phyloP scores from a whole-genome alignment of 495 filamentous ascomycete genomes.

The Extremus antarcticus region DNA sequence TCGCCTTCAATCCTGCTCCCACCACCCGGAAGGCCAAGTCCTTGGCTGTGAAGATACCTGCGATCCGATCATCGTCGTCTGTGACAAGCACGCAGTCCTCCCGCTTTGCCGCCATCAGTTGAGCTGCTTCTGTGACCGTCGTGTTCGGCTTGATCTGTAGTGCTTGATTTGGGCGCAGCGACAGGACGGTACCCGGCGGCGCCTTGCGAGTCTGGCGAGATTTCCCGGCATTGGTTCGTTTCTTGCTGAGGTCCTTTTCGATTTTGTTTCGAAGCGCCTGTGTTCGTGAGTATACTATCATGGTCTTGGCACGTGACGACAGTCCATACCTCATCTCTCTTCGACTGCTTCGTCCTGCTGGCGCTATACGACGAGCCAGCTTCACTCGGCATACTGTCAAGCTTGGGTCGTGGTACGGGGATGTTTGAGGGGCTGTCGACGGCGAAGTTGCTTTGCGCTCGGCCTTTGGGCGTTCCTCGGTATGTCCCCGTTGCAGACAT shows the following conservation, averaged over 20 bases:
- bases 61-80: slow-evolving; percentile 93
- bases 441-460: slow-evolving; percentile 58
- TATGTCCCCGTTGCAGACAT: slow-evolving; percentile 51
- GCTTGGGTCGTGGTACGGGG: slow-evolving; percentile 57
- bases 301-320: slow-evolving; percentile 3
- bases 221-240: slow-evolving; percentile 66
- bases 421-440: slow-evolving; percentile 64
- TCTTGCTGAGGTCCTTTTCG: slow-evolving; percentile 96
- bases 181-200: slow-evolving; percentile 88
- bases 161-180: slow-evolving; percentile 86
- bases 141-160: slow-evolving; percentile 95
- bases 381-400: slow-evolving; percentile 56
- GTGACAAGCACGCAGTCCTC: slow-evolving; percentile 99
- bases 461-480: slow-evolving; percentile 53
- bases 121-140: slow-evolving; percentile 90
- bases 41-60: slow-evolving; percentile 98
- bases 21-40: slow-evolving; percentile 96
- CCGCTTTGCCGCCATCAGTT: slow-evolving; percentile 97
- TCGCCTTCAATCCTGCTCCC: slow-evolving; percentile 81
- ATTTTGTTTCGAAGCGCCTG: slow-evolving; percentile 94
- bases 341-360: slow-evolving; percentile 86
- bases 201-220: slow-evolving; percentile 81
- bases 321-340: slow-evolving; percentile 85
- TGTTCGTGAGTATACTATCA: neutral
- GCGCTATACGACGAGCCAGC: slow-evolving; percentile 68